Evolutionary conservation across 306 rosid genomes (phyloP).

Genomic region (Trifolium repens): DNA sequence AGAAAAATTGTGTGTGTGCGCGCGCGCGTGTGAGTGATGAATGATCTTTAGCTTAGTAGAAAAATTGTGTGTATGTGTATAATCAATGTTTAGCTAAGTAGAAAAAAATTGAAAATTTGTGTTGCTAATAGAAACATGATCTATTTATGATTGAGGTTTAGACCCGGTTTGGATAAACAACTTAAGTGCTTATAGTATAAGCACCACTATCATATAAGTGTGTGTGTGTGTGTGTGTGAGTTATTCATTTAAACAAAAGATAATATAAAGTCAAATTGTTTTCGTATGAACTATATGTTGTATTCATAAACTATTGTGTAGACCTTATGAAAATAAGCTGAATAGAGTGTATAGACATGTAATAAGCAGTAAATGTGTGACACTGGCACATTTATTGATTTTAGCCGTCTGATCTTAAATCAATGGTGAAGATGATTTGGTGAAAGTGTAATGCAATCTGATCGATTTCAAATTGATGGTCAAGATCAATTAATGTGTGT

Average conservation of each 20-base stretch:
- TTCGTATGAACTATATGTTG: neutral
- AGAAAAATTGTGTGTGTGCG: neutral
- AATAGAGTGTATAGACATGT: neutral
- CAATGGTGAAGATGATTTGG: neutral
- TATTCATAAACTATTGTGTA: neutral
- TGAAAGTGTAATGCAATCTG: neutral
- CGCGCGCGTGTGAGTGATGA: neutral
- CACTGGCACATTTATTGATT: neutral
- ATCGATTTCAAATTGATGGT: neutral
- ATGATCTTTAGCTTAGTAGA: neutral
- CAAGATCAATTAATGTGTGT: neutral
- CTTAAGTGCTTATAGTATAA: neutral
- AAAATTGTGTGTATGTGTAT: neutral
- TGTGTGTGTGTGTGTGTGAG: neutral
- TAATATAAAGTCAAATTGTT: neutral
- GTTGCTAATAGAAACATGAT: neutral
- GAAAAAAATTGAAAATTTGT: slow-evolving; percentile 28
- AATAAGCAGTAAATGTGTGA: neutral
- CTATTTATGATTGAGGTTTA: neutral
- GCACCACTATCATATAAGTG: neutral
- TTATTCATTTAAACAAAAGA: neutral
- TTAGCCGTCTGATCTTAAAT: neutral
- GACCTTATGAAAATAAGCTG: neutral
- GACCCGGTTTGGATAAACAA: neutral
- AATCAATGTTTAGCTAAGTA: slow-evolving; percentile 4